phyloP scores from a whole-genome alignment of 2,329 filamentous ascomycete species.

The Xylariaceae sp. region DNA sequence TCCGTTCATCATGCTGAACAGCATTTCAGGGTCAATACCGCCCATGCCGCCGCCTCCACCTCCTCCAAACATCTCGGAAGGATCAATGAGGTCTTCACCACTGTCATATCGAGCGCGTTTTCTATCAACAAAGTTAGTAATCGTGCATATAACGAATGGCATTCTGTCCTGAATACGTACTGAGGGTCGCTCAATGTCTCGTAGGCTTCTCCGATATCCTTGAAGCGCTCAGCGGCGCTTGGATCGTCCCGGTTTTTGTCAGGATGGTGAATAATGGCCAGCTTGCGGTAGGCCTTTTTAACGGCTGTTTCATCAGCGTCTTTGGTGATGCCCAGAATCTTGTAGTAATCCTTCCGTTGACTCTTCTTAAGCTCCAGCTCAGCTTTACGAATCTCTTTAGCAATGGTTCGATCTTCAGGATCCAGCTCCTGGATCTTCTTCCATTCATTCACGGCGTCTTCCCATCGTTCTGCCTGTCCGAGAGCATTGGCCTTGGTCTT shows the following conservation, averaged over 20 bases:
- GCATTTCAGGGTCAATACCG: constrained; percentile 69
- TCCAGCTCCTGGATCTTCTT: constrained; percentile 81
- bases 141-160: constrained; percentile 3
- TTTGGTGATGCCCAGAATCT: constrained; percentile 86
- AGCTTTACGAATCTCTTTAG: constrained; percentile 80
- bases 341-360: constrained; percentile 97
- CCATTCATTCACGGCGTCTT: constrained; percentile 82
- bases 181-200: constrained; percentile 91
- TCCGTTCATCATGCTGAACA: constrained; percentile 78
- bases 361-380: constrained; percentile 97
- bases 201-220: constrained; percentile 96
- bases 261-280: constrained; percentile 90
- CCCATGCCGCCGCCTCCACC: constrained; percentile 46
- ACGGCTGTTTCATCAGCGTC: constrained; percentile 78
- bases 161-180: constrained; percentile 48
- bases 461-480: constrained; percentile 82
- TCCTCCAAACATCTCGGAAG: constrained; percentile 75
- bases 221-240: constrained; percentile 84
- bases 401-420: constrained; percentile 72
- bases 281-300: constrained; percentile 94
- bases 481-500: constrained; percentile 91
- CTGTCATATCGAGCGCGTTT: constrained; percentile 89
- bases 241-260: constrained; percentile 94
- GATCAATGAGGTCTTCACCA: constrained; percentile 85
- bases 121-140: constrained; percentile 44